phyloP scores from a whole-genome alignment of 31 red algal genomes.

The Bonnemaisonia californica region DNA sequence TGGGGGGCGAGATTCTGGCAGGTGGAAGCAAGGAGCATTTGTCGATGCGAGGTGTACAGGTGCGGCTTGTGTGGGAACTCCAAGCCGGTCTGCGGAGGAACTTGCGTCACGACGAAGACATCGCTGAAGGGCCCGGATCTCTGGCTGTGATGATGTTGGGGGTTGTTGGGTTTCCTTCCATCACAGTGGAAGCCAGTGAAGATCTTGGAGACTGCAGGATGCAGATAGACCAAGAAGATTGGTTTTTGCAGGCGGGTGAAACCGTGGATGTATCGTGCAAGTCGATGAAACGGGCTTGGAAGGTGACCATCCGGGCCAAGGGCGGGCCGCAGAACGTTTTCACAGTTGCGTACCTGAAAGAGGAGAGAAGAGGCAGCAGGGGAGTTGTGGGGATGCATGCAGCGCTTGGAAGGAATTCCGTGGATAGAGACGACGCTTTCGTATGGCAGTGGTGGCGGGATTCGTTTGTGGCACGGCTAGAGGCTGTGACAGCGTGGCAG shows the following conservation, averaged over 20 bases:
- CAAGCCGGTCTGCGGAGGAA: slow-evolving; percentile 19
- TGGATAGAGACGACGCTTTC: slow-evolving; percentile 3
- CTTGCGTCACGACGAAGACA: background rate
- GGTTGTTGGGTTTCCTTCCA: slow-evolving; percentile 40
- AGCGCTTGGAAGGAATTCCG: slow-evolving; percentile 17
- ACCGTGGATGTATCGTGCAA: too few relatives aligned
- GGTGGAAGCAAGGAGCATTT: background rate
- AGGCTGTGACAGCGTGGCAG: slow-evolving; percentile 27
- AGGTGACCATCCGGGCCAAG: background rate
- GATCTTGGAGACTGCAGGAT: too few relatives aligned
- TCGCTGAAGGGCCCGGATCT: slow-evolving; percentile 32
- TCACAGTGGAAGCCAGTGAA: slow-evolving; percentile 19
- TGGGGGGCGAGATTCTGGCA: background rate
- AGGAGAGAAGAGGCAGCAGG: background rate
- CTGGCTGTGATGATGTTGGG: slow-evolving; percentile 32
- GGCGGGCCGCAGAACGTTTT: slow-evolving; percentile 31
- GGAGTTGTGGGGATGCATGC: slow-evolving; percentile 14
- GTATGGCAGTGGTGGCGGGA: slow-evolving; percentile 44
- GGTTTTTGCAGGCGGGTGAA: too few relatives aligned
- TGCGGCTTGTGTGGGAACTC: slow-evolving; percentile 29
- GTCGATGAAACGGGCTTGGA: too few relatives aligned
- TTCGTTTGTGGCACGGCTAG: slow-evolving; percentile 21
- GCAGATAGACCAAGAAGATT: too few relatives aligned
- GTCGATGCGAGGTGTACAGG: slow-evolving; percentile 21
- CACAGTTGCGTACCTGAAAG: background rate